phyloP scores from a whole-genome alignment of 768 basidiomycete genomes.

The Flagelloscypha sp. region DNA sequence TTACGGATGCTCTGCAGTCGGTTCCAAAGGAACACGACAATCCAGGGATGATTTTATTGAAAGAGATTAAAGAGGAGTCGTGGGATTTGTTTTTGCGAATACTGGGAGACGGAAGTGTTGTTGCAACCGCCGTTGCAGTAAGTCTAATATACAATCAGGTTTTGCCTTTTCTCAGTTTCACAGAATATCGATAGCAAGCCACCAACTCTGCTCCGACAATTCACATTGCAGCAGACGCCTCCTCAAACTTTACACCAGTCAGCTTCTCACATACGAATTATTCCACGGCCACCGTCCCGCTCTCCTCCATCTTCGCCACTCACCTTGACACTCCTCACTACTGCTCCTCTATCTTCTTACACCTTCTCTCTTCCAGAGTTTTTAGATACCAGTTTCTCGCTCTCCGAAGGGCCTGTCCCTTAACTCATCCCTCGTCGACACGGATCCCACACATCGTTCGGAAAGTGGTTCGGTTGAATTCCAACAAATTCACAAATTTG shows the following conservation, averaged over 20 bases:
- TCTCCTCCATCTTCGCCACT: too few species aligned
- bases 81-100: conserved; percentile 79
- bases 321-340: conserved; percentile 52
- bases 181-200: conserved; percentile 88
- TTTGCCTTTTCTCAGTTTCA: background rate
- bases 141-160: conserved; percentile 19
- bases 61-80: conserved; percentile 59
- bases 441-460: conserved; percentile 31
- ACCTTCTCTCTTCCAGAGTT: conserved; percentile 51
- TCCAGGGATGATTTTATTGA: conserved; percentile 37
- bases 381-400: conserved; percentile 49
- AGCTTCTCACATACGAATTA: conserved; percentile 44
- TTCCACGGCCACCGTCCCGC: conserved; percentile 45
- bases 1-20: conserved; percentile 39
- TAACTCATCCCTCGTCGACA: too few species aligned
- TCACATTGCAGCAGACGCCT: conserved; percentile 59
- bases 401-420: conserved; percentile 38
- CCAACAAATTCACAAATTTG: conserved; percentile 48
- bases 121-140: conserved; percentile 68
- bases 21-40: conserved; percentile 37
- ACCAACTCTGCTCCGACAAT: conserved; percentile 72
- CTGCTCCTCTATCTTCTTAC: conserved; percentile 57
- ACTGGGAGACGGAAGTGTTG: conserved; percentile 62
- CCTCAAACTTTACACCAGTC: conserved; percentile 38
- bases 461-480: conserved; percentile 38